phyloP scores from a whole-genome alignment of 352 stramenopile genomes.

The Globisporangium perplexum region DNA sequence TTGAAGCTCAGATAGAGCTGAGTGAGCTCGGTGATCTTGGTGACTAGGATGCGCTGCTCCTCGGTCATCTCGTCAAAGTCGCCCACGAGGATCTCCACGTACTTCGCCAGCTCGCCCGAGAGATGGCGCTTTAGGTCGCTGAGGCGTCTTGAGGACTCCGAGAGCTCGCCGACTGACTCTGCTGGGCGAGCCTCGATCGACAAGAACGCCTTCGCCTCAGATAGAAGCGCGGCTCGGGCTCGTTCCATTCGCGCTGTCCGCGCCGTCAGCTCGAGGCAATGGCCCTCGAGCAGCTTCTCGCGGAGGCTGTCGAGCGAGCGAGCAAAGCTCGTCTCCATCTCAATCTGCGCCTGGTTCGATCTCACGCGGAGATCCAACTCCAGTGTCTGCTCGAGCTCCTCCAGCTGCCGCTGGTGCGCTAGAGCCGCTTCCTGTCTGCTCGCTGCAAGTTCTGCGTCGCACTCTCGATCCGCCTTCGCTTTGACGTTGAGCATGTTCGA shows the following conservation, averaged over 20 bases:
- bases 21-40: slow-evolving; percentile 55
- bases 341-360: slow-evolving; percentile 33
- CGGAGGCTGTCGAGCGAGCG: slow-evolving; percentile 31
- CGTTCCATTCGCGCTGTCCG: slow-evolving; percentile 40
- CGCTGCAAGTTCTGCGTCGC: slow-evolving; percentile 13
- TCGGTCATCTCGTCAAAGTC: slow-evolving; percentile 59
- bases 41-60: slow-evolving; percentile 44
- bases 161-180: background rate
- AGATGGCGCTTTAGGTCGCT: slow-evolving; percentile 38
- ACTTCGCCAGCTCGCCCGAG: slow-evolving; percentile 36
- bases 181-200: slow-evolving; percentile 7
- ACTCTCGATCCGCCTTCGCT: slow-evolving; percentile 17
- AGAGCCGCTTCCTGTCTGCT: slow-evolving; percentile 23
- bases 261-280: slow-evolving; percentile 34
- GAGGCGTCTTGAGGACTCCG: slow-evolving; percentile 19
- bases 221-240: slow-evolving; percentile 31
- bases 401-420: slow-evolving; percentile 29
- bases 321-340: slow-evolving; percentile 32
- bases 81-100: slow-evolving; percentile 34
- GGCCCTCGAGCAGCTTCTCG: slow-evolving; percentile 17
- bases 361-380: slow-evolving; percentile 31
- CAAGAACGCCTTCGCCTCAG: slow-evolving; percentile 39
- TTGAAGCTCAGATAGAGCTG: slow-evolving; percentile 58
- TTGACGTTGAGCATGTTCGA: slow-evolving; percentile 18
- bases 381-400: slow-evolving; percentile 29